These are phyloP conservation scores for Magnolia officinalis DNA, from an alignment of 164 flowering plant species.

Conservation along the genomic window DNA sequence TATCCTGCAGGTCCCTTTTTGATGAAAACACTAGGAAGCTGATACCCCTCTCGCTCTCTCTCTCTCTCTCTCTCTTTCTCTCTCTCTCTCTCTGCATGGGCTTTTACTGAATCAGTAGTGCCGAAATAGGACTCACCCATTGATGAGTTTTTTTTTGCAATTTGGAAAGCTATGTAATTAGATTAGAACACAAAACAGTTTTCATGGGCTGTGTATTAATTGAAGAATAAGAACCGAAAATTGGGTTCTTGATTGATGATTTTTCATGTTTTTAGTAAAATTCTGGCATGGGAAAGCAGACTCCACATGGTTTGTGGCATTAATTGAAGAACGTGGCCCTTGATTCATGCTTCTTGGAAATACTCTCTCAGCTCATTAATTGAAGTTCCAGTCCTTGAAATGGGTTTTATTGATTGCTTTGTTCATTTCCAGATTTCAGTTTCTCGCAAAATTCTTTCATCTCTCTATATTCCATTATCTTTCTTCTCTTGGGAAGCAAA, in stretches of 20 bases:
- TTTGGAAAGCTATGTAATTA: not conserved
- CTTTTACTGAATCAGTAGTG: no score
- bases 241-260: constrained; percentile 8
- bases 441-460: not conserved
- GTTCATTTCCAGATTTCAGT: not conserved
- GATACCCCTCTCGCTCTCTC: constrained; percentile 2
- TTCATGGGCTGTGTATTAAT: not conserved
- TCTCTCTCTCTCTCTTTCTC: constrained; percentile 14
- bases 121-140: not conserved
- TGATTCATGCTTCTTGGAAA: constrained; percentile 13
- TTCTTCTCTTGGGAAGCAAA: not conserved
- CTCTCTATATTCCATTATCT: not conserved
- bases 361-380: constrained; percentile 9
- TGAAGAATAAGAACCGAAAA: not conserved
- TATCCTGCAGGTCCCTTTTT: constrained; percentile 29
- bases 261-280: constrained; percentile 18
- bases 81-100: constrained; percentile 12
- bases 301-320: constrained; percentile 9
- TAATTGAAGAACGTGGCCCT: constrained; percentile 14
- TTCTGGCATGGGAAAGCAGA: constrained; percentile 9
- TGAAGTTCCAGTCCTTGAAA: constrained; percentile 9
- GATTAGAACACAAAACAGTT: constrained; percentile 9
- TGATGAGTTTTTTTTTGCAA: not conserved
- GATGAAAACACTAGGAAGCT: constrained; percentile 18
- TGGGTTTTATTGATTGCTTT: constrained; percentile 8